These are phyloP conservation scores for Senna tora DNA, from an alignment of 306 rosid species.

Conservation along the genomic window DNA sequence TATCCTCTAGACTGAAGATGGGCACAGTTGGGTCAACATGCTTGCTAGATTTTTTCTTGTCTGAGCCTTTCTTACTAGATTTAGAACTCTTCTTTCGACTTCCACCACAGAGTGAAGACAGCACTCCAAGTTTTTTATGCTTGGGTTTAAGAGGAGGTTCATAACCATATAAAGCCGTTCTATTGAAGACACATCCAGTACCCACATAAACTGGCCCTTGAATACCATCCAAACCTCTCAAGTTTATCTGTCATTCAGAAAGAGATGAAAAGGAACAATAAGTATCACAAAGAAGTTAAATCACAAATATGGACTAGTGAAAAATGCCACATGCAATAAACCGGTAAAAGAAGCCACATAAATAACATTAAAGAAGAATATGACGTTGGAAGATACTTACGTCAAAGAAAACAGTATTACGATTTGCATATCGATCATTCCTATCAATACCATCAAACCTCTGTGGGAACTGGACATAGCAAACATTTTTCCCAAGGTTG, in stretches of 20 bases:
- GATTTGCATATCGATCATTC: slow-evolving; percentile 91
- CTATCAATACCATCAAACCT: slow-evolving; percentile 90
- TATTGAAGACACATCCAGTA: slow-evolving; percentile 89
- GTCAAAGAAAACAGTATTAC: slow-evolving; percentile 90
- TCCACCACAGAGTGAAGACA: slow-evolving; percentile 75
- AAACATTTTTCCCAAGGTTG: slow-evolving; percentile 81
- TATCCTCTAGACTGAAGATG: slow-evolving; percentile 76
- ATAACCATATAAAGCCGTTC: slow-evolving; percentile 89
- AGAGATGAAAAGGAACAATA: slow-evolving; percentile 5
- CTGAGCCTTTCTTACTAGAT: slow-evolving; percentile 72
- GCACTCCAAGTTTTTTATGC: slow-evolving; percentile 64
- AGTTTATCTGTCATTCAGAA: slow-evolving; percentile 66
- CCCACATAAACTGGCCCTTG: slow-evolving; percentile 98
- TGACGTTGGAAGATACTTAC: slow-evolving; percentile 52
- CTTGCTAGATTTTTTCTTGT: slow-evolving; percentile 73
- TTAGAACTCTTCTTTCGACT: slow-evolving; percentile 66
- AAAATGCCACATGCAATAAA: background rate
- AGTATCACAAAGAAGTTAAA: slow-evolving; percentile 14
- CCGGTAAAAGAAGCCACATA: slow-evolving; percentile 14
- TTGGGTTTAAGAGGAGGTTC: slow-evolving; percentile 85
- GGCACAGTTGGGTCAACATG: slow-evolving; percentile 83
- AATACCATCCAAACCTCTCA: slow-evolving; percentile 91
- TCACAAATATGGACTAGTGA: background rate
- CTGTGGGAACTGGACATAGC: slow-evolving; percentile 92
- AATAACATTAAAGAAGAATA: slow-evolving; percentile 14